These are phyloP conservation scores for Periconia sp. DNA, from an alignment of 2,329 filamentous ascomycete genomes.

Conservation along the genomic window DNA sequence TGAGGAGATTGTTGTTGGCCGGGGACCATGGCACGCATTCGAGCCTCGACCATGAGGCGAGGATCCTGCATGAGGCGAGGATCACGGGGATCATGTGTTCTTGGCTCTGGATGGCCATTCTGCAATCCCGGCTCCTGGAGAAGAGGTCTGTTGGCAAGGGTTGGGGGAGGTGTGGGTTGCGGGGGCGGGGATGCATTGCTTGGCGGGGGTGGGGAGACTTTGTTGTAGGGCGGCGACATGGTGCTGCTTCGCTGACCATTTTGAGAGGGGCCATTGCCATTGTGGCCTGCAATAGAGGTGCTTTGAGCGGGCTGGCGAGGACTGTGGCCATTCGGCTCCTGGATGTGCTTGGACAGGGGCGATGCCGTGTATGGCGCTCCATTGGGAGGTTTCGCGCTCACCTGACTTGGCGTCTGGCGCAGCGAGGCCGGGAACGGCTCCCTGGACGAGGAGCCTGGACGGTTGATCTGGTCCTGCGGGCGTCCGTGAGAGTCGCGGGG, in stretches of 20 bases:
- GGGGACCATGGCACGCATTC: conserved; percentile 11
- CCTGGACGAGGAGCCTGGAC: conserved; percentile 6
- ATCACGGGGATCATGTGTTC: conserved; percentile 11
- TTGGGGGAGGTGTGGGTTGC: conserved; percentile 11
- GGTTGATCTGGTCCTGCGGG: conserved; percentile 45
- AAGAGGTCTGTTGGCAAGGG: conserved; percentile 10
- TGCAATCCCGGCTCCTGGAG: conserved; percentile 6
- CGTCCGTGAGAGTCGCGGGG: conserved; percentile 40
- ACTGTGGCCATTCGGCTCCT: not conserved
- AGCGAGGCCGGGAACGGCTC: conserved; percentile 3
- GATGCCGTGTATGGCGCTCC: conserved; percentile 1
- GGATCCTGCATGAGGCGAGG: conserved; percentile 13
- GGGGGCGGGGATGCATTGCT: conserved; percentile 20
- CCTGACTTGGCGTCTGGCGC: conserved; percentile 3
- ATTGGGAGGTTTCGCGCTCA: not conserved
- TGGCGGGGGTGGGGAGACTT: conserved; percentile 15
- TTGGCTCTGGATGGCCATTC: conserved; percentile 3
- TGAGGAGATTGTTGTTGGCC: conserved; percentile 15
- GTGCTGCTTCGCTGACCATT: conserved; percentile 9
- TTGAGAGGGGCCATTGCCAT: conserved; percentile 5
- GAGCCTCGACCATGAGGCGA: conserved; percentile 14
- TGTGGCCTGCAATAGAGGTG: not conserved
- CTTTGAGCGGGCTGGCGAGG: not conserved
- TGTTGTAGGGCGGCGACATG: conserved; percentile 13
- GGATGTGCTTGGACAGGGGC: not conserved